Evolutionary conservation across 1,139 yeast genomes (phyloP).

Genomic region (Geotrichum klebahnii): DNA sequence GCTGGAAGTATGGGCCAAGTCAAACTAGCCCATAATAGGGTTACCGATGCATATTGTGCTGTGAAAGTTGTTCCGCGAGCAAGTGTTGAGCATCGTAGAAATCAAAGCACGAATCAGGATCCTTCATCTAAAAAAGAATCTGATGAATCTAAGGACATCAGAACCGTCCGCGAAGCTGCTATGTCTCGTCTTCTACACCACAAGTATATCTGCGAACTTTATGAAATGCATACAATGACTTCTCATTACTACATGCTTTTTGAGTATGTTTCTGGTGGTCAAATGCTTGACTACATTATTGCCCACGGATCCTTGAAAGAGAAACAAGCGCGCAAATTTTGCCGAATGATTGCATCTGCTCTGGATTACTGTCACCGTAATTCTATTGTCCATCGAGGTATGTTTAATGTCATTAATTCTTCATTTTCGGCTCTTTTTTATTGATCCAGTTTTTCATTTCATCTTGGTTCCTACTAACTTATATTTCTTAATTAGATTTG

Average conservation of each 20-base stretch:
- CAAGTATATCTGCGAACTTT: conserved; percentile 85
- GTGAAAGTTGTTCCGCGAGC: conserved; percentile 55
- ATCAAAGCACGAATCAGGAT: conserved; percentile 38
- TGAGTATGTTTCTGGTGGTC: conserved; percentile 97
- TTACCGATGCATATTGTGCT: conserved; percentile 78
- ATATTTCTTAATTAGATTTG: conserved; percentile 55
- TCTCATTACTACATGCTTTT: conserved; percentile 95
- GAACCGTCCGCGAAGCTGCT: conserved; percentile 94
- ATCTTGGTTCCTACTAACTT: too few relatives aligned
- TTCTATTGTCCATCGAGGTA: conserved; percentile 79
- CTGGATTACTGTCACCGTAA: conserved; percentile 89
- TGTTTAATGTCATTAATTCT: too few relatives aligned
- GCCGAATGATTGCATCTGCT: conserved; percentile 94
- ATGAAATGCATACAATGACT: conserved; percentile 94
- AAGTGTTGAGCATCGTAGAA: conserved; percentile 51
- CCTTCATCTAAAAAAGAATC: conserved; percentile 72
- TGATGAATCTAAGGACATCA: conserved; percentile 83
- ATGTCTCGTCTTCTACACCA: conserved; percentile 85
- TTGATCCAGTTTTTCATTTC: too few relatives aligned
- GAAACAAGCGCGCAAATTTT: conserved; percentile 89
- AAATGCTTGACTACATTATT: conserved; percentile 93
- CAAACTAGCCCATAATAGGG: conserved; percentile 80
- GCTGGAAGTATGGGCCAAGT: conserved; percentile 99
- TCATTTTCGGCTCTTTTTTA: background rate
- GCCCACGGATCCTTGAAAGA: conserved; percentile 94